Conservation (phyloP, 371 early-diverging fungal genomes). For the Rhizomucor miehei region DNA sequence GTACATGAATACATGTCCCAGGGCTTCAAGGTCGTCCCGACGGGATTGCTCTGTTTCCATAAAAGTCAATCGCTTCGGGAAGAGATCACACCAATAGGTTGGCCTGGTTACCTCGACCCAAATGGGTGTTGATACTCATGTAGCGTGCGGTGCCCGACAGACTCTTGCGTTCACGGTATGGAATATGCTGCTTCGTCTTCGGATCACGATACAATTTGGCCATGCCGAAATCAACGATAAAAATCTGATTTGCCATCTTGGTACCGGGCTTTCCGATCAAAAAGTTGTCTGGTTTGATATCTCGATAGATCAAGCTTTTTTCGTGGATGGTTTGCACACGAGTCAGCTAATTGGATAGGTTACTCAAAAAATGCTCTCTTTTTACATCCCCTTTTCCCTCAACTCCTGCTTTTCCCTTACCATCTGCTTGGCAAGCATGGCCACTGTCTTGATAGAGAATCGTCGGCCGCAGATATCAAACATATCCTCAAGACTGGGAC, state of each 20-base stretch:
- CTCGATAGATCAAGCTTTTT: slow-evolving; percentile 96
- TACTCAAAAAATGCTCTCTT: background rate
- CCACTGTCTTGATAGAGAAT: slow-evolving; percentile 90
- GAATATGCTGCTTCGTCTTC: slow-evolving; percentile 88
- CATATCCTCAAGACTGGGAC: slow-evolving; percentile 93
- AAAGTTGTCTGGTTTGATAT: slow-evolving; percentile 99
- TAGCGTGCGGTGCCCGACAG: slow-evolving; percentile 96
- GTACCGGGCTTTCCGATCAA: slow-evolving; percentile 78
- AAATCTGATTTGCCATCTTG: slow-evolving; percentile 60
- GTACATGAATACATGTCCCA: slow-evolving; percentile 99
- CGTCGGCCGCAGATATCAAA: slow-evolving; percentile 92
- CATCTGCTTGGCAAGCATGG: slow-evolving; percentile 96
- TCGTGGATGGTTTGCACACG: slow-evolving; percentile 96
- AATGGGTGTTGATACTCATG: slow-evolving; percentile 95
- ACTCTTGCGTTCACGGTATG: slow-evolving; percentile 84
- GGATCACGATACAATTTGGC: slow-evolving; percentile 92
- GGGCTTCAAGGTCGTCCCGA: slow-evolving; percentile 98
- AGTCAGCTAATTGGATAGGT: slow-evolving; percentile 74
- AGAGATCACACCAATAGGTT: slow-evolving; percentile 7
- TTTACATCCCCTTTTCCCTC: background rate
- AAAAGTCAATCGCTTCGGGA: slow-evolving; percentile 3
- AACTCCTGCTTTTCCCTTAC: slow-evolving; percentile 26
- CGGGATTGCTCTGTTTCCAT: slow-evolving; percentile 84
- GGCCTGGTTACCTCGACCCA: slow-evolving; percentile 59
- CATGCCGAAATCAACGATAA: slow-evolving; percentile 95